These are phyloP conservation scores for Paecilomyces fulvus DNA, from an alignment of 2,329 filamentous ascomycete genomes.

Conservation along the genomic window DNA sequence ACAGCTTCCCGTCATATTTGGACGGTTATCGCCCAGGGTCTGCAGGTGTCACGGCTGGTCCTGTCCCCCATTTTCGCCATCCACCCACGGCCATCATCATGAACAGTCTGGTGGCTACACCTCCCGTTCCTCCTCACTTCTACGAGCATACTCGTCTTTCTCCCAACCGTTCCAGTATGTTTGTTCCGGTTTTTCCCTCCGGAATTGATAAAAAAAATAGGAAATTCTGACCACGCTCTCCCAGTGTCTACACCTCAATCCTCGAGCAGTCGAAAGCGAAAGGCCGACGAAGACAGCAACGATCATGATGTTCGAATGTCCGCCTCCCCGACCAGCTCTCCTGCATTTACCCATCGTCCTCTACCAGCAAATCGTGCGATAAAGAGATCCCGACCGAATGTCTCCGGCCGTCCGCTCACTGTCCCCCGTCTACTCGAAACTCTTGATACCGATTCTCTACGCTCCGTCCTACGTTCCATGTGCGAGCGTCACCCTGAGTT, in stretches of 20 bases:
- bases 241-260: slow-evolving; percentile 33
- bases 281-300: slow-evolving; percentile 64
- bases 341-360: slow-evolving; percentile 61
- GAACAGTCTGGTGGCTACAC: slow-evolving; percentile 53
- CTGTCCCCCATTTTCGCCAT: slow-evolving; percentile 11
- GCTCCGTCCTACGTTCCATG: slow-evolving; percentile 78
- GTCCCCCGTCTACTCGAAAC: slow-evolving; percentile 84
- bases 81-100: slow-evolving; percentile 39
- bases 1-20: slow-evolving; percentile 5
- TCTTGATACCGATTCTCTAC: slow-evolving; percentile 73
- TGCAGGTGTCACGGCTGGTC: slow-evolving; percentile 1
- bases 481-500: slow-evolving; percentile 85
- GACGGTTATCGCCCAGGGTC: slow-evolving; percentile 8
- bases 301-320: slow-evolving; percentile 77
- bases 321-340: slow-evolving; percentile 75
- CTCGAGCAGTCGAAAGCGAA: slow-evolving; percentile 62
- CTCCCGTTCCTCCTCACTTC: slow-evolving; percentile 55
- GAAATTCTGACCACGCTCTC: neutral
- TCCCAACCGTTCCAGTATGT: slow-evolving; percentile 51
- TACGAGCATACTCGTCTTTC: slow-evolving; percentile 53
- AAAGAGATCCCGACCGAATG: slow-evolving; percentile 59
- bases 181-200: slow-evolving; percentile 2
- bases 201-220: slow-evolving; percentile 4
- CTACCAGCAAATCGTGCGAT: slow-evolving; percentile 60
- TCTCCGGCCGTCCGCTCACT: slow-evolving; percentile 57